phyloP scores from a whole-genome alignment of 2,329 filamentous ascomycete species.

The Bretziella fagacearum region DNA sequence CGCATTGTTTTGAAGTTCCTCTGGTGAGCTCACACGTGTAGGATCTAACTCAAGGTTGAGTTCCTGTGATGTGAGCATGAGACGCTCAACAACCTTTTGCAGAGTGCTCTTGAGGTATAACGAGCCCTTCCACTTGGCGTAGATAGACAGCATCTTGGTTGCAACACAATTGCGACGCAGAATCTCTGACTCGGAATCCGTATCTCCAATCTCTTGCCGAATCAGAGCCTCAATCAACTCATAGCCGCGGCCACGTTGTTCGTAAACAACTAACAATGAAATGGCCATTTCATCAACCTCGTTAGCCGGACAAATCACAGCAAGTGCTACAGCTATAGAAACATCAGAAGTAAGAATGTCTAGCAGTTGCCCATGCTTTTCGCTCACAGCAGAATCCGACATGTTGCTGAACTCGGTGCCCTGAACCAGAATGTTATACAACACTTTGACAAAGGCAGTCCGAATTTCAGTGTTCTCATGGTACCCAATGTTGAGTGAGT shows the following conservation, averaged over 20 bases:
- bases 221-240: conserved; percentile 48
- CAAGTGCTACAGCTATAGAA: conserved; percentile 45
- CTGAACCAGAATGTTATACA: conserved; percentile 55
- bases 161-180: conserved; percentile 51
- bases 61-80: conserved; percentile 50
- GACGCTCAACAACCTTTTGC: conserved; percentile 47
- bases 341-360: conserved; percentile 46
- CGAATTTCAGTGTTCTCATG: conserved; percentile 53
- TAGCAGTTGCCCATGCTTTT: conserved; percentile 50
- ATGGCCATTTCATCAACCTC: conserved; percentile 55
- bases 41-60: conserved; percentile 53
- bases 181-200: conserved; percentile 52
- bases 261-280: conserved; percentile 52
- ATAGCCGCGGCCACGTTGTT: conserved; percentile 46
- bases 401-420: conserved; percentile 54
- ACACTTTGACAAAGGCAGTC: conserved; percentile 51
- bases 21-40: conserved; percentile 38
- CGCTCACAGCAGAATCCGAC: conserved; percentile 48
- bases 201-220: conserved; percentile 51
- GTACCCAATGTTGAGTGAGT: conserved; percentile 53
- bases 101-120: conserved; percentile 46
- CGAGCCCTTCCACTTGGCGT: conserved; percentile 54
- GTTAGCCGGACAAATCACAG: conserved; percentile 46
- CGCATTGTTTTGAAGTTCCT: conserved; percentile 50
- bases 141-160: conserved; percentile 56